Evolutionary conservation across 83 land plant species (phyloP).

Genomic region (Diphasiastrum complanatum): DNA sequence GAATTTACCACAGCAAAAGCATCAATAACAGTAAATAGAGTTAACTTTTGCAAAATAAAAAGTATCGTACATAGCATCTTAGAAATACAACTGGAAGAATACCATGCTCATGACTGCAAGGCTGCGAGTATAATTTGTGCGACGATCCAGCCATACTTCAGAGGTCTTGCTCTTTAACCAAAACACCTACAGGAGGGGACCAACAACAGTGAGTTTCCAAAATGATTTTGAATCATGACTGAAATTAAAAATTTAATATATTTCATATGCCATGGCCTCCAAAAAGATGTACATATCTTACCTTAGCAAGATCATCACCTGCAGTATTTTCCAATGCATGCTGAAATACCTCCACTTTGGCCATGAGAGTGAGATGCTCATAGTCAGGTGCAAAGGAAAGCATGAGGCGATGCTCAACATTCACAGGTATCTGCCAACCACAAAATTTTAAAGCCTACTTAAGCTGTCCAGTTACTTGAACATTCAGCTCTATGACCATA

Average conservation of each 20-base stretch:
- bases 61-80: too few relatives aligned
- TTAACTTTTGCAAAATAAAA: too few relatives aligned
- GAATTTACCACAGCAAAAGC: conserved; percentile 13
- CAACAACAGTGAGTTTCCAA: too few relatives aligned
- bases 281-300: conserved; percentile 7
- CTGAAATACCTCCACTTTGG: conserved; percentile 94
- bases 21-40: too few relatives aligned
- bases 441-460: background rate
- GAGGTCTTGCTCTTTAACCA: conserved; percentile 98
- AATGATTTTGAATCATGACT: too few relatives aligned
- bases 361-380: conserved; percentile 89
- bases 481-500: too few relatives aligned
- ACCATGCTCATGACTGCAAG: conserved; percentile 99
- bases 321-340: conserved; percentile 83
- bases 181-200: too few relatives aligned
- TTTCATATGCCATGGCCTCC: background rate
- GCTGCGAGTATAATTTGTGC: conserved; percentile 96
- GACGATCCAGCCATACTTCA: conserved; percentile 90
- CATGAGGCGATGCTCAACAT: conserved; percentile 90
- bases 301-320: conserved; percentile 94
- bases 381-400: conserved; percentile 90
- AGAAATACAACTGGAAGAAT: conserved; percentile 17
- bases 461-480: too few relatives aligned
- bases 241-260: background rate
- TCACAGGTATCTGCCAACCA: conserved; percentile 54